A percentile compares a stretch with the other conserved stretches of the same genome.
Conservation (phyloP, 208 protist genomes). For the Angomonas deanei region DNA sequence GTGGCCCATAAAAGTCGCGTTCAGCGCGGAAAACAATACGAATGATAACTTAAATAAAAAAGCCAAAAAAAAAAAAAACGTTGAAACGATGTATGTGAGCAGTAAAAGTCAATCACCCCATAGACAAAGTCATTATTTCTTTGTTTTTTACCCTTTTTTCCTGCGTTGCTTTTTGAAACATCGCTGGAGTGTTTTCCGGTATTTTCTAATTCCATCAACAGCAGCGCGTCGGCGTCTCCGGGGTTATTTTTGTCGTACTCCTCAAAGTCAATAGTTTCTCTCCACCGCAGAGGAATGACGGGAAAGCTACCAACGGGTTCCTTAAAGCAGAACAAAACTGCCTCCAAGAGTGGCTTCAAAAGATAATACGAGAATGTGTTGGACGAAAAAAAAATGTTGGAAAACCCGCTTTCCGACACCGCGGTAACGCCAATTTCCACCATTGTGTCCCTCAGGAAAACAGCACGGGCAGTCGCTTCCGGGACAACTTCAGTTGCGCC, state of each 20-base stretch:
- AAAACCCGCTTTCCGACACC: neutral
- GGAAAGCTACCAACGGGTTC: constrained; percentile 32
- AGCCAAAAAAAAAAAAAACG: neutral
- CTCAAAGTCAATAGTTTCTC: constrained; percentile 19
- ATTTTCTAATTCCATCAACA: constrained; percentile 37
- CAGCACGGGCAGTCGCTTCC: too few relatives aligned
- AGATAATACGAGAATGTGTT: neutral
- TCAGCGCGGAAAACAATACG: neutral
- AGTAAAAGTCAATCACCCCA: neutral
- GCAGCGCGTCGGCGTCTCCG: constrained; percentile 40
- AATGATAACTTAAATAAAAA: neutral
- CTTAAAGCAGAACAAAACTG: constrained; percentile 32
- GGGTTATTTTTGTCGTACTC: constrained; percentile 21
- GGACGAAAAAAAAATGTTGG: neutral
- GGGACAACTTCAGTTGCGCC: too few relatives aligned
- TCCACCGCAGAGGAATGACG: constrained; percentile 33
- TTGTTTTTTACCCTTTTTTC: neutral
- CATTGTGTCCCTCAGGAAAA: too few relatives aligned
- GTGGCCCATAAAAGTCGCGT: neutral
- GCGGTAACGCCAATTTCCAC: too few relatives aligned
- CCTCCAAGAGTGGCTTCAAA: constrained; percentile 45
- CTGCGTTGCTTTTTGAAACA: constrained; percentile 9
- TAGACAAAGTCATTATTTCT: neutral
- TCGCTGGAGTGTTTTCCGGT: constrained; percentile 14
- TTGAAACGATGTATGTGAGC: neutral